These are phyloP conservation scores for Termitomyces eurrhizus DNA, from an alignment of 768 basidiomycete genomes.

Conservation along the genomic window DNA sequence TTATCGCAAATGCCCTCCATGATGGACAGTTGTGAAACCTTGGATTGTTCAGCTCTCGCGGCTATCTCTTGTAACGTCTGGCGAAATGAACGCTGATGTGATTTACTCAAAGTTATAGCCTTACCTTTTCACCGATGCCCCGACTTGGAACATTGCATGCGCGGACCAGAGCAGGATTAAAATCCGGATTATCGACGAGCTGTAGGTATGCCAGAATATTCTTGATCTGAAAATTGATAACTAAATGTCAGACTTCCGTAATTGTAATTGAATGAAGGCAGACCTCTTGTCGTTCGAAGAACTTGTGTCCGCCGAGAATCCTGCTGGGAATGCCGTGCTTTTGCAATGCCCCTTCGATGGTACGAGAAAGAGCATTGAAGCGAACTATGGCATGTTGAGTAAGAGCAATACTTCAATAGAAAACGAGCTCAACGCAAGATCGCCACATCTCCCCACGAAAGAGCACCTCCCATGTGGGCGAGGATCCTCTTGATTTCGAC, in stretches of 20 bases:
- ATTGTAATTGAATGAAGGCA: conserved; percentile 6
- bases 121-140: conserved; percentile 75
- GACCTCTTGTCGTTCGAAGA: conserved; percentile 83
- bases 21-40: conserved; percentile 52
- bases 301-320: conserved; percentile 77
- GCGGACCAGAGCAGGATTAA: conserved; percentile 66
- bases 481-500: conserved; percentile 72
- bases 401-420: neutral
- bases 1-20: conserved; percentile 64
- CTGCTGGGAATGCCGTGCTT: conserved; percentile 73
- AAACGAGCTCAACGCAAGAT: conserved; percentile 58
- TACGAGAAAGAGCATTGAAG: conserved; percentile 75
- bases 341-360: conserved; percentile 72
- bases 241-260: conserved; percentile 26
- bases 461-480: conserved; percentile 67
- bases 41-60: conserved; percentile 44
- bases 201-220: conserved; percentile 82
- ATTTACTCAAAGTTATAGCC: neutral
- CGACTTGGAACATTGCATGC: conserved; percentile 70
- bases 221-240: conserved; percentile 52
- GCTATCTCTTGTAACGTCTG: conserved; percentile 63
- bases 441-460: conserved; percentile 75
- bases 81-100: neutral
- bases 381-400: conserved; percentile 48
- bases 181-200: conserved; percentile 69